Percentiles rank a stretch among this genome's conserved stretches.
These are phyloP conservation scores for Pichia pseudocactophila DNA, from an alignment of 805 yeast species.

Conservation along the genomic window DNA sequence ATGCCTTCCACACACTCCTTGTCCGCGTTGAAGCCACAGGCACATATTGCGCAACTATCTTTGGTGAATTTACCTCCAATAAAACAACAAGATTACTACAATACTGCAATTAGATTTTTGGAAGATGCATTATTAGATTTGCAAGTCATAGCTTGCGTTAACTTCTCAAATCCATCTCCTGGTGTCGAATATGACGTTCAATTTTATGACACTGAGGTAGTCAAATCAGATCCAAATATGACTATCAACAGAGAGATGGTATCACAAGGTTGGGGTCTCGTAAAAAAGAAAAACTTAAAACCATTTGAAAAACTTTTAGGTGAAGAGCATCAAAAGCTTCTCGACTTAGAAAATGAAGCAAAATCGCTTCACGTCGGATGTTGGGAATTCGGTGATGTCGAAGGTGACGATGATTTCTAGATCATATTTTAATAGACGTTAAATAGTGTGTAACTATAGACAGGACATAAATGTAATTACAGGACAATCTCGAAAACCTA, in stretches of 20 bases:
- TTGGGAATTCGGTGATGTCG: constrained; percentile 71
- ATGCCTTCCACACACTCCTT: constrained; percentile 43
- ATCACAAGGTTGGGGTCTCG: constrained; percentile 51
- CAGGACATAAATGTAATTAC: constrained; percentile 6
- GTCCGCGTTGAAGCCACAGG: constrained; percentile 39
- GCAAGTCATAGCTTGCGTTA: constrained; percentile 46
- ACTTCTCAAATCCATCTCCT: constrained; percentile 29
- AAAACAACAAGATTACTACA: constrained; percentile 43
- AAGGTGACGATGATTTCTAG: constrained; percentile 39
- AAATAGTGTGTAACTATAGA: constrained; percentile 6
- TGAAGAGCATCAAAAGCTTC: constrained; percentile 32
- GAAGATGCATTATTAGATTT: constrained; percentile 45
- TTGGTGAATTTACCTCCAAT: constrained; percentile 50
- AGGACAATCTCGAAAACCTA: neutral
- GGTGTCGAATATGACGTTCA: constrained; percentile 42
- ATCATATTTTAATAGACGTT: neutral
- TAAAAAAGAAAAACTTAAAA: constrained; percentile 29
- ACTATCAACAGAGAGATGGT: constrained; percentile 55
- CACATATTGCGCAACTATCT: constrained; percentile 45
- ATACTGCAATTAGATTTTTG: constrained; percentile 44
- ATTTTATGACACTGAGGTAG: constrained; percentile 48
- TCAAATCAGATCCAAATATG: constrained; percentile 43
- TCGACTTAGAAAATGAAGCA: constrained; percentile 40
- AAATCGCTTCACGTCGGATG: constrained; percentile 47
- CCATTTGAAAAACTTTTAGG: constrained; percentile 30